These are phyloP conservation scores for Macrolepiota fuliginosa DNA, from an alignment of 768 basidiomycete genomes.

Conservation along the genomic window DNA sequence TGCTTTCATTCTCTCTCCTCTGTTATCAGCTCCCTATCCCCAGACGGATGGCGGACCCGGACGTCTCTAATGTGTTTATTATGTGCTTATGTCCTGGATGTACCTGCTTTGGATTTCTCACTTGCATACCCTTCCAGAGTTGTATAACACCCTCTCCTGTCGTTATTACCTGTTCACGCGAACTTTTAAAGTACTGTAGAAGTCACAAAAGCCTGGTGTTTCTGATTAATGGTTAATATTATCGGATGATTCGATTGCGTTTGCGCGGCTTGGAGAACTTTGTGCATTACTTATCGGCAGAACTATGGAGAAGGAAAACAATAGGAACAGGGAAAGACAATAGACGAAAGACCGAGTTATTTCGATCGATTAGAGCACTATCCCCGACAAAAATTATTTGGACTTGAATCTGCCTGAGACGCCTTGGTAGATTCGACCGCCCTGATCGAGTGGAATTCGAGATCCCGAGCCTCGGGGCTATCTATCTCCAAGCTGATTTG, in stretches of 20 bases:
- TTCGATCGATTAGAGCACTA: neutral
- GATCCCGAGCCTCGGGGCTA: neutral
- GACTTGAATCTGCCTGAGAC: neutral
- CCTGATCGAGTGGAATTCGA: neutral
- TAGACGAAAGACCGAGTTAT: neutral
- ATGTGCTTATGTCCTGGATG: neutral
- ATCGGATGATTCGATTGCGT: conserved; percentile 26
- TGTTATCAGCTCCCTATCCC: neutral
- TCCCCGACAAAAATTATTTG: neutral
- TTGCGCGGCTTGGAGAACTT: too few relatives aligned
- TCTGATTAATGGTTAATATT: conserved; percentile 55
- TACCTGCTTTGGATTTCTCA: neutral
- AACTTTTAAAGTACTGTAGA: conserved; percentile 35
- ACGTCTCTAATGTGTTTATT: neutral
- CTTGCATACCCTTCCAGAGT: neutral
- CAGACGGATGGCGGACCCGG: neutral
- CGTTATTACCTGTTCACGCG: neutral
- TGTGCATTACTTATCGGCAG: too few relatives aligned
- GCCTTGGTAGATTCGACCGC: neutral
- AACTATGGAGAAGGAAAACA: neutral
- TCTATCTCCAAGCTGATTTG: neutral
- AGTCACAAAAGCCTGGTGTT: conserved; percentile 46
- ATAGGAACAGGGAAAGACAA: neutral
- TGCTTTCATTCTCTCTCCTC: neutral
- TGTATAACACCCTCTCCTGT: neutral